Evolutionary conservation across 192 early-diverging fungal species (phyloP).

Genomic region (Pilaira anomala): DNA sequence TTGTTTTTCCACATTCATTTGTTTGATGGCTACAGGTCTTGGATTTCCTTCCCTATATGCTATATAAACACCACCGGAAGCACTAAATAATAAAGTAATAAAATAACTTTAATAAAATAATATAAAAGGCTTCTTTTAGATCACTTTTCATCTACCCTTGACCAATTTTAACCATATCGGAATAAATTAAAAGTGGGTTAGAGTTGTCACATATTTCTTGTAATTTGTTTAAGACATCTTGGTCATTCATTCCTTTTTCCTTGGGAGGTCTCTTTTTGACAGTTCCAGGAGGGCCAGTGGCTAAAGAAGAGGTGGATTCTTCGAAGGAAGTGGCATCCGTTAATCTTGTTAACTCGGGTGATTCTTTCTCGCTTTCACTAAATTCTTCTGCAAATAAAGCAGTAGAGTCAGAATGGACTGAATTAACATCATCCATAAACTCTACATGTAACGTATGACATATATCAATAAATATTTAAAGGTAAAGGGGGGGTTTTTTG

Average conservation of each 20-base stretch:
- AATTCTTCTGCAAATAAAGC: constrained; percentile 1
- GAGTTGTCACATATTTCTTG: constrained; percentile 80
- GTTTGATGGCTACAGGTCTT: constrained; percentile 88
- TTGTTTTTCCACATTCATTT: constrained; percentile 94
- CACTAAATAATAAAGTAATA: constrained; percentile 53
- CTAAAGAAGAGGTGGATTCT: background rate
- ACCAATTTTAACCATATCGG: constrained; percentile 41
- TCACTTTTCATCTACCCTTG: constrained; percentile 30
- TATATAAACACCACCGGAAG: constrained; percentile 91
- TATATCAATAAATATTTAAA: background rate
- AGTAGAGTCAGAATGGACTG: constrained; percentile 9
- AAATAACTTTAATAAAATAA: background rate
- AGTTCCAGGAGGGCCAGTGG: constrained; percentile 17
- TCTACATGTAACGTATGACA: background rate
- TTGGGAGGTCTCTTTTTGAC: constrained; percentile 27
- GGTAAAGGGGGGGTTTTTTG: background rate
- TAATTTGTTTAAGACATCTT: constrained; percentile 81
- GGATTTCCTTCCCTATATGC: constrained; percentile 59
- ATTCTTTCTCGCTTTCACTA: background rate
- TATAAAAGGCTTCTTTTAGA: background rate
- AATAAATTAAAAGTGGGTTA: constrained; percentile 73
- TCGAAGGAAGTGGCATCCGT: background rate
- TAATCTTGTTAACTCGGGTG: constrained; percentile 9
- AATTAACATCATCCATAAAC: constrained; percentile 3
- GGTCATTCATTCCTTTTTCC: constrained; percentile 32